A percentile compares a stretch with the other conserved stretches of the same genome.
These are phyloP conservation scores for Auxenochlorella pyrenoidosa DNA, from an alignment of 139 green algal species.

Conservation along the genomic window DNA sequence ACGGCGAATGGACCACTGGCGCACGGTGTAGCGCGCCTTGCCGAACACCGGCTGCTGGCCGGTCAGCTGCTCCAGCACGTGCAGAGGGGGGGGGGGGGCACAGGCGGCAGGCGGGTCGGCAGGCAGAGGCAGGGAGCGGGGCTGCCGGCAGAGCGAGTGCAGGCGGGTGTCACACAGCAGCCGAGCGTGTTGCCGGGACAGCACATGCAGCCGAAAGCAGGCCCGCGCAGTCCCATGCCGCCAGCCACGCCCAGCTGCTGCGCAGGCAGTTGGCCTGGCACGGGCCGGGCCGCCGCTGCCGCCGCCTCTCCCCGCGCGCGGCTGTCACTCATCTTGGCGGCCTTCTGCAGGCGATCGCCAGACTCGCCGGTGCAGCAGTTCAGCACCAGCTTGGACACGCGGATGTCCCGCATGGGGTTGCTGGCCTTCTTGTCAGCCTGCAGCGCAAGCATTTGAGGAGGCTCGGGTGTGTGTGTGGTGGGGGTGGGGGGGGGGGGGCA, in stretches of 20 bases:
- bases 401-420: conserved; percentile 98
- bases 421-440: conserved; percentile 77
- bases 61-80: conserved; percentile 99
- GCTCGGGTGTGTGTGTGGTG: neutral
- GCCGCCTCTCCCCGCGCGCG: neutral
- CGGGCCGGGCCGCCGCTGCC: neutral
- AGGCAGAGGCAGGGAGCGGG: neutral
- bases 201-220: neutral
- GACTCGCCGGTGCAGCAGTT: conserved; percentile 99
- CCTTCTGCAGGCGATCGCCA: conserved; percentile 98
- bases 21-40: conserved; percentile 98
- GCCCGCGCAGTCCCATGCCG: no score
- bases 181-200: neutral
- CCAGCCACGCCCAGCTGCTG: neutral
- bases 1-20: conserved; percentile 96
- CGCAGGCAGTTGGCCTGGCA: no score
- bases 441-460: neutral
- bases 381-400: conserved; percentile 97
- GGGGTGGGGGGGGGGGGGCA: neutral
- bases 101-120: neutral
- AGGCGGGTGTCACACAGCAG: no score
- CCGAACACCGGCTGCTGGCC: conserved; percentile 98
- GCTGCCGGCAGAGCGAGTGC: no score
- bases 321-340: conserved; percentile 87
- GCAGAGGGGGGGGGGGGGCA: neutral